Conservation (phyloP, 768 basidiomycete genomes). For the Naematelia aurantialba region DNA sequence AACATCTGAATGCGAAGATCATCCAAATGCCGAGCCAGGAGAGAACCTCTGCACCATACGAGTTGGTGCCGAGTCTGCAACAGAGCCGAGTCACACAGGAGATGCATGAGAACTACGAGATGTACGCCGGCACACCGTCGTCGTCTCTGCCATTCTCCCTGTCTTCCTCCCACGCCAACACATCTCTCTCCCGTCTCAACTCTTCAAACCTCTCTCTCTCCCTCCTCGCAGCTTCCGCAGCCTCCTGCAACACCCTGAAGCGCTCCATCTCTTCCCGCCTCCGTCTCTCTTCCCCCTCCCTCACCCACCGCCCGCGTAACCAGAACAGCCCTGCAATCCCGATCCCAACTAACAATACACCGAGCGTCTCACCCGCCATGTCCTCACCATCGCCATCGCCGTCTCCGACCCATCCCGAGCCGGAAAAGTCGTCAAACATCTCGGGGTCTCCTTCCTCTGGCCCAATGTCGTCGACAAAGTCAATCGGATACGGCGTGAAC, state of each 20-base stretch:
- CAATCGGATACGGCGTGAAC: conserved; percentile 14
- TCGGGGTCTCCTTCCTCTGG: conserved; percentile 16
- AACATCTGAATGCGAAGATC: no score
- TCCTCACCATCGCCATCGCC: conserved; percentile 58
- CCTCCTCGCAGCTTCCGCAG: background rate
- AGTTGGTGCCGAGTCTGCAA: no score
- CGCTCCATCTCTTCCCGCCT: conserved; percentile 6
- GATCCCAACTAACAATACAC: conserved; percentile 69
- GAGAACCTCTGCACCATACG: no score
- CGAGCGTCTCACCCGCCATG: conserved; percentile 72
- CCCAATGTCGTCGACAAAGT: background rate
- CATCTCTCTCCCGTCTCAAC: background rate
- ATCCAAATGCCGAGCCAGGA: no score
- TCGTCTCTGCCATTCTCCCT: background rate
- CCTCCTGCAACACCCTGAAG: background rate
- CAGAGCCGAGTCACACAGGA: no score
- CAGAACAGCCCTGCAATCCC: conserved; percentile 72
- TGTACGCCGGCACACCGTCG: background rate
- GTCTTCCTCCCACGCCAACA: background rate
- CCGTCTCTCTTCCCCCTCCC: conserved; percentile 57
- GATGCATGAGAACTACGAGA: no score
- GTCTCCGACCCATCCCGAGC: conserved; percentile 40
- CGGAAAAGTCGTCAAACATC: conserved; percentile 20
- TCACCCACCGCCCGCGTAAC: conserved; percentile 71
- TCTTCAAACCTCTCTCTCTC: background rate